These are phyloP conservation scores for Penicillium brevicompactum DNA, from an alignment of 2,329 filamentous ascomycete species.

Conservation along the genomic window DNA sequence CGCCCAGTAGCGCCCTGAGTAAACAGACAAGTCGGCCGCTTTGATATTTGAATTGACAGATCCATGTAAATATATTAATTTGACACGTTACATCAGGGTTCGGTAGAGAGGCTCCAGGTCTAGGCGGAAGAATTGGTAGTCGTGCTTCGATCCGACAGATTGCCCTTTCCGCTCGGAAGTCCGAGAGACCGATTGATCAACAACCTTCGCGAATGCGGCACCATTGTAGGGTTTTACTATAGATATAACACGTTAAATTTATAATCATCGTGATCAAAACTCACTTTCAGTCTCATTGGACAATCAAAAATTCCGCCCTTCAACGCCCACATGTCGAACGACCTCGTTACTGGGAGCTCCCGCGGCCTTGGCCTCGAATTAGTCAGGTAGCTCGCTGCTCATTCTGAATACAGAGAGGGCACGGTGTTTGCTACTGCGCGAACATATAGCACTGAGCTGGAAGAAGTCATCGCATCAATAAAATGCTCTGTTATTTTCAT, in stretches of 20 bases:
- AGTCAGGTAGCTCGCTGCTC: slow-evolving; percentile 28
- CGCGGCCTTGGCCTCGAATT: slow-evolving; percentile 40
- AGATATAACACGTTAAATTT: background rate
- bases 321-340: slow-evolving; percentile 32
- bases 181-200: background rate
- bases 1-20: too few relatives aligned
- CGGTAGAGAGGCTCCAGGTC: too few relatives aligned
- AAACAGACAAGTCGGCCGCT: too few relatives aligned
- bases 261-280: background rate
- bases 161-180: background rate
- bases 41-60: too few relatives aligned
- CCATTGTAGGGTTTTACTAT: background rate
- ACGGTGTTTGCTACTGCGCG: slow-evolving; percentile 46
- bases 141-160: background rate
- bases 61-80: too few relatives aligned
- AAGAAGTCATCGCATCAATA: slow-evolving; percentile 35
- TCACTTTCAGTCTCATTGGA: background rate
- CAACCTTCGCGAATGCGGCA: too few relatives aligned
- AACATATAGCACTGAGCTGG: slow-evolving; percentile 27
- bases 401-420: slow-evolving; percentile 30
- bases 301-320: background rate
- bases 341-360: slow-evolving; percentile 38
- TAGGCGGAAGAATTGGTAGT: background rate
- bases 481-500: slow-evolving; percentile 26
- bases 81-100: too few relatives aligned